Conservation (phyloP, 1,284 basidiomycete genomes). For the Limonomyces culmigenus region DNA sequence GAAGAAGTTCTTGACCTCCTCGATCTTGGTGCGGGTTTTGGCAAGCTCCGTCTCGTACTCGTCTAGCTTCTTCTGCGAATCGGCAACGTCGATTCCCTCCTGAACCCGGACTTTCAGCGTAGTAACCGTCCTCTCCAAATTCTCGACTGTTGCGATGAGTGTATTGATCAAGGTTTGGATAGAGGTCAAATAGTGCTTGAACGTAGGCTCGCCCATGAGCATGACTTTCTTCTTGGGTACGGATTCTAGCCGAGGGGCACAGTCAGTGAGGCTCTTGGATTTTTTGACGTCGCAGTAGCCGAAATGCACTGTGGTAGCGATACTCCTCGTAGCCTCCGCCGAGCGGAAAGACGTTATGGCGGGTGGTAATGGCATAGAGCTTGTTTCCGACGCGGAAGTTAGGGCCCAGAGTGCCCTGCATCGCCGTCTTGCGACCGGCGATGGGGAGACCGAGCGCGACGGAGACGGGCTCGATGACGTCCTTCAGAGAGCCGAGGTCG, state of each 20-base stretch:
- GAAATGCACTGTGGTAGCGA: slow-evolving; percentile 9
- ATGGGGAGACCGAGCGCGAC: slow-evolving; percentile 12
- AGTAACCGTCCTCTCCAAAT: slow-evolving; percentile 8
- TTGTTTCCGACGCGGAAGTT: slow-evolving; percentile 9
- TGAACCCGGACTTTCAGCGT: slow-evolving; percentile 4
- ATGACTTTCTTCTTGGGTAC: slow-evolving; percentile 20
- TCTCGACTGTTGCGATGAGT: slow-evolving; percentile 7
- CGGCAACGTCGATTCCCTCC: slow-evolving; percentile 4
- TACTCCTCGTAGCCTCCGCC: slow-evolving; percentile 10
- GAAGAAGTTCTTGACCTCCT: slow-evolving; percentile 13
- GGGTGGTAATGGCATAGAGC: slow-evolving; percentile 13
- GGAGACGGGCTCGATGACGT: slow-evolving; percentile 13
- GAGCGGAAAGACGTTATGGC: slow-evolving; percentile 10
- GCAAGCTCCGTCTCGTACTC: slow-evolving; percentile 6
- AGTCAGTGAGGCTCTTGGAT: slow-evolving; percentile 14
- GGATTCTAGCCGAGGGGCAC: slow-evolving; percentile 1
- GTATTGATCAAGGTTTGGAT: slow-evolving; percentile 17
- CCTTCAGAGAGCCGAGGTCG: slow-evolving; percentile 9
- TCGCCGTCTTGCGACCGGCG: slow-evolving; percentile 7
- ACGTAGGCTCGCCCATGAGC: slow-evolving; percentile 17
- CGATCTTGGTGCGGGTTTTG: slow-evolving; percentile 1
- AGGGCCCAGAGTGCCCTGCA: slow-evolving; percentile 14
- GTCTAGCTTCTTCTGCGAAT: slow-evolving; percentile 8
- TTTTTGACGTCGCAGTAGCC: slow-evolving; percentile 6
- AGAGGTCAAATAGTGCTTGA: slow-evolving; percentile 14